Conservation (phyloP, 345 rosid species). For the Eucalyptus cladocalyx region DNA sequence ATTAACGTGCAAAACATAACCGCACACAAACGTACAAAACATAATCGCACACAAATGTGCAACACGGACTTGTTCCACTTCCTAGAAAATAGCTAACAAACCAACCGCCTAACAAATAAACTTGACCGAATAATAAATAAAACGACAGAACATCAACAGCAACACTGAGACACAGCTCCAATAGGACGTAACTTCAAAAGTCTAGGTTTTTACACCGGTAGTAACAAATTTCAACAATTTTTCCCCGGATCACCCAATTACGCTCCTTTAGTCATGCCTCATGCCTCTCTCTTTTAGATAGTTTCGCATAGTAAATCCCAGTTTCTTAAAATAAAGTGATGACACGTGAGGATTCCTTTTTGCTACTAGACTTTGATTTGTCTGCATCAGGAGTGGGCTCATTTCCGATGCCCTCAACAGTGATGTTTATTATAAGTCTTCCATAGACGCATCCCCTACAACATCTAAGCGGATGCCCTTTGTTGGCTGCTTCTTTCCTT, state of each 20-base stretch:
- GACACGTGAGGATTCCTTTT: constrained; percentile 38
- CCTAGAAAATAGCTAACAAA: no score
- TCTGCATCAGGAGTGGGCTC: constrained; percentile 57
- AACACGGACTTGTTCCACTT: no score
- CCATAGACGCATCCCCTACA: constrained; percentile 93
- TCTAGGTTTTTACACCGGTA: neutral
- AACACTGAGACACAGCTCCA: no score
- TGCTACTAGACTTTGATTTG: constrained; percentile 41
- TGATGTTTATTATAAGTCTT: constrained; percentile 60
- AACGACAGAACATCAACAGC: no score
- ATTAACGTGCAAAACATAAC: no score
- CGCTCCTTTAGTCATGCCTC: neutral
- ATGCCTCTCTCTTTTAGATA: neutral
- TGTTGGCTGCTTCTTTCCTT: constrained; percentile 61
- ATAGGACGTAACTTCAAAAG: neutral
- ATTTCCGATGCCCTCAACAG: constrained; percentile 20
- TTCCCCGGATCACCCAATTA: neutral
- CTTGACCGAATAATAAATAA: no score
- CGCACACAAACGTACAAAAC: no score
- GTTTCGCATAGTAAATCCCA: neutral
- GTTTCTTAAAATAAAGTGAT: neutral
- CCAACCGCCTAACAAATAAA: no score
- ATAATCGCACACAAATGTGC: no score
- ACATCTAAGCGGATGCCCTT: constrained; percentile 84
- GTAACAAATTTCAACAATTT: neutral